phyloP scores from a whole-genome alignment of 768 basidiomycete species.

The Saitozyma podzolica region DNA sequence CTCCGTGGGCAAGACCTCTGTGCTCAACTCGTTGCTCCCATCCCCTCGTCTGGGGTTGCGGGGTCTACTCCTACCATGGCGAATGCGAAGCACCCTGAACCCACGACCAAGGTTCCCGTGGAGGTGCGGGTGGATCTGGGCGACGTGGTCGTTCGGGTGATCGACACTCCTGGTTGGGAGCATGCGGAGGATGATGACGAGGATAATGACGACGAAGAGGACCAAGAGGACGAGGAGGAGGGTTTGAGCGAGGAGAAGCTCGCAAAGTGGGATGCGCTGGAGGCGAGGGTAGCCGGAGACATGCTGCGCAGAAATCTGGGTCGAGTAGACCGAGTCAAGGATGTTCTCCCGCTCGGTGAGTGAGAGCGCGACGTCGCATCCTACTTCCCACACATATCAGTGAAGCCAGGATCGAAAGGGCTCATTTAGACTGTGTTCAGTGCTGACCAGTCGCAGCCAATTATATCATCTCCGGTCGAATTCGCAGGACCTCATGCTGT shows the following conservation, averaged over 20 bases:
- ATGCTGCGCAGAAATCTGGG: slow-evolving; percentile 77
- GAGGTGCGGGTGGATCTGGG: slow-evolving; percentile 63
- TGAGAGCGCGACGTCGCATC: not conserved
- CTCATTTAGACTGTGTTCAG: no score
- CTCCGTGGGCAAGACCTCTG: slow-evolving; percentile 82
- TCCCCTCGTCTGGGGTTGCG: slow-evolving; percentile 60
- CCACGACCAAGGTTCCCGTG: slow-evolving; percentile 71
- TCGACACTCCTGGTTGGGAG: slow-evolving; percentile 82
- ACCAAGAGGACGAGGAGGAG: slow-evolving; percentile 54
- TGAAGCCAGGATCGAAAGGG: no score
- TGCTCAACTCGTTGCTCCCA: slow-evolving; percentile 76
- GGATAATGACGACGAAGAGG: slow-evolving; percentile 46
- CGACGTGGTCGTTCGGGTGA: slow-evolving; percentile 62
- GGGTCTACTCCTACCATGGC: slow-evolving; percentile 55
- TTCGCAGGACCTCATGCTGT: slow-evolving; percentile 82
- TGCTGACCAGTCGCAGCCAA: slow-evolving; percentile 56
- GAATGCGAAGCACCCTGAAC: slow-evolving; percentile 59
- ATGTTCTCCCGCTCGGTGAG: slow-evolving; percentile 69
- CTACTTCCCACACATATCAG: no score
- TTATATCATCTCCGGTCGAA: slow-evolving; percentile 69
- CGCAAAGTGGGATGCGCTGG: slow-evolving; percentile 49
- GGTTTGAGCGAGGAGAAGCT: slow-evolving; percentile 25
- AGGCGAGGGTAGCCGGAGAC: slow-evolving; percentile 59
- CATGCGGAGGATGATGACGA: slow-evolving; percentile 55
- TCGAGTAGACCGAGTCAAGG: slow-evolving; percentile 79